Evolutionary conservation across 2,329 filamentous ascomycete species (phyloP), one percentile per base, ranked within the genome.

Genomic region (Coccinonectria pachysandricola): DNA sequence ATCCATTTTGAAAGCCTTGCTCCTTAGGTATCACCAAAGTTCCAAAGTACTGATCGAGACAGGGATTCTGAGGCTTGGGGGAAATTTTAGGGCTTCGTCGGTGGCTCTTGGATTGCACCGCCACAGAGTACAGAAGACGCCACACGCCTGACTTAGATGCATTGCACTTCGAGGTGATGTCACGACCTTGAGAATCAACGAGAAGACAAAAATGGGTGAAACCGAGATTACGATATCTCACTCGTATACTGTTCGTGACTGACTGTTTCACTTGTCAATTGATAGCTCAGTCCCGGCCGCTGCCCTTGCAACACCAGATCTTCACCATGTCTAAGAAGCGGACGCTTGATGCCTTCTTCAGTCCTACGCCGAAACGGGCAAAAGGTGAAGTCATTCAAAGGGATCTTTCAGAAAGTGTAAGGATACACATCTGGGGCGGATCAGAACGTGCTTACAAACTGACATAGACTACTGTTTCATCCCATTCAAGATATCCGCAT

Each of bases 321-420:
- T n/a, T n/a, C n/a, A n/a, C n/a, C 29, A 46, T 46, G 43, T 43
- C 43, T 3, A 42, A 40, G 32, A 46, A 45, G 46, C 64, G 78
- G 30, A 81, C 78, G 0, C 60, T 86, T 2, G 76, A 84, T 34
- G 56, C 67, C 8, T 86, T 84, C 57, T 84, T 86, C 52, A 33
- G 33, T 11, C 38, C 45, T 10, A 21, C 32, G 9, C 23, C 41
- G 12, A 54, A 53, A 28, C 40, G 49, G 18, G 4, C 34, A 6
- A 37, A 38, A 9, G 27, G 40, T n/a, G n/a, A n/a, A n/a, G n/a
- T n/a, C n/a, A n/a, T n/a, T n/a, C n/a, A n/a, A n/a, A n/a, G n/a
- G n/a, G n/a, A n/a, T n/a, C n/a, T n/a, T n/a, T n/a, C n/a, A n/a
- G 14, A 19, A 15, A 12, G 20, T 24, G 21, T 27, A n/a, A n/a